Base-by-base conservation (phyloP, 257 asterid species). In the Solanum virginianum region DNA sequence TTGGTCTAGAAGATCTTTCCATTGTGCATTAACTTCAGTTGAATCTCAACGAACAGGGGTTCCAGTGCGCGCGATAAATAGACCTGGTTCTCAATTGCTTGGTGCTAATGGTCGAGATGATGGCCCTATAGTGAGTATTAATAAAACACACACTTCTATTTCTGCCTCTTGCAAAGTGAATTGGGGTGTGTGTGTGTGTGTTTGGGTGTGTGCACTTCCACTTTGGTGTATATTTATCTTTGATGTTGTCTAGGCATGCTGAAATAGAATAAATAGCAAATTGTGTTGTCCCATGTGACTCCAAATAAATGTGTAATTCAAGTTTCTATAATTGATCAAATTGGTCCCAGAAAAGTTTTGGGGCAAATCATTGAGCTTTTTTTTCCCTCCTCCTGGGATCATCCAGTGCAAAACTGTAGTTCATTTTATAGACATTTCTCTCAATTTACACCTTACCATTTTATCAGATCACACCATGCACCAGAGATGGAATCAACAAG, bases 21-120 rank as follows among this genome's bases (percentile, higher is more conserved):
- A 8, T 32, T 15, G 22, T 85, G 77, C 32, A 47, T 17, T 80
- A 75, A 71, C 39, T 83, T 29, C 79, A 59, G 77, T 87, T 85
- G 82, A 87, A 80, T 85, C 83, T 86, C 56, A 86, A 47, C 70
- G 22, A 53, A 84, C 91, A 97, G 98, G 97, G 90, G 89, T 94
- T 88, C 91, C 98, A 6, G 95, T 95, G 88, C 93, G 98, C 69
- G 98, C 96, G 39, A 94, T 94, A 85, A 95, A 94, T 88, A 91
- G 98, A 91, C 98, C 98, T 63, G 97, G 97, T 59, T 91, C 98
- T 13, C 98, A 94, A 90, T 85, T 93, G 89, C 90, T 95, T 56
- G 99, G 98, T 83, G 94, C 96, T 72, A 95, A 94, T 92, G 99
- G 97, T 85, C 95, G 99, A 86, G 99, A 97, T 93, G 99, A 97